Conservation (phyloP, 768 basidiomycete genomes). For the Pulveroboletus ravenelii region DNA sequence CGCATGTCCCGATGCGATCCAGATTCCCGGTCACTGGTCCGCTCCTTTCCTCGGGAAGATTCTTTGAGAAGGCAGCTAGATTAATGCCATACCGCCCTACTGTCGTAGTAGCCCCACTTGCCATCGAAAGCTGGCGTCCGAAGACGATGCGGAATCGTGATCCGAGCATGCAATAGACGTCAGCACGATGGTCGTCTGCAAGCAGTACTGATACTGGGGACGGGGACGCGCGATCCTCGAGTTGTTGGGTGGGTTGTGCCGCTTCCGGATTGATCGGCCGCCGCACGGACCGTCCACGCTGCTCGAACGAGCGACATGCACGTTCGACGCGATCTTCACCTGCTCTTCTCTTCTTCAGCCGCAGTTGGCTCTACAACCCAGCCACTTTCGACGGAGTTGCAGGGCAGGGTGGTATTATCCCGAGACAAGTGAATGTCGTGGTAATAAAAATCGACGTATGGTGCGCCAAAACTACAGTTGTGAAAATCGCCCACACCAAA, state of each 20-base stretch:
- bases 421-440: conserved; percentile 6
- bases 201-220: not conserved
- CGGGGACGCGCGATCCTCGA: conserved; percentile 9
- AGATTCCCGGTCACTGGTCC: not conserved
- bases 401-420: not conserved
- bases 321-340: conserved; percentile 3
- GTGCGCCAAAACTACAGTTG: not conserved
- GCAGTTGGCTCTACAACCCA: conserved; percentile 7
- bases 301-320: conserved; percentile 6
- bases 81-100: not conserved
- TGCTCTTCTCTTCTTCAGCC: conserved; percentile 5
- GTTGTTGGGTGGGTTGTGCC: conserved; percentile 8
- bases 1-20: not conserved
- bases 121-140: not conserved
- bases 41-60: not conserved
- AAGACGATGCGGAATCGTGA: not conserved
- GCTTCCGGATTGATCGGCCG: conserved; percentile 14
- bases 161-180: conserved; percentile 6
- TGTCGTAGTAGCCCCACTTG: not conserved
- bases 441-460: not conserved
- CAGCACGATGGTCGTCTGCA: not conserved
- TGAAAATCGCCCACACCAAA: conserved; percentile 2
- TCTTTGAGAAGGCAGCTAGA: not conserved
- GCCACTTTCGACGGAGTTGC: not conserved
- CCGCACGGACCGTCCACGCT: conserved; percentile 10